These are phyloP conservation scores for Chloropicon primus DNA, from an alignment of 139 green algal species.

Conservation along the genomic window DNA sequence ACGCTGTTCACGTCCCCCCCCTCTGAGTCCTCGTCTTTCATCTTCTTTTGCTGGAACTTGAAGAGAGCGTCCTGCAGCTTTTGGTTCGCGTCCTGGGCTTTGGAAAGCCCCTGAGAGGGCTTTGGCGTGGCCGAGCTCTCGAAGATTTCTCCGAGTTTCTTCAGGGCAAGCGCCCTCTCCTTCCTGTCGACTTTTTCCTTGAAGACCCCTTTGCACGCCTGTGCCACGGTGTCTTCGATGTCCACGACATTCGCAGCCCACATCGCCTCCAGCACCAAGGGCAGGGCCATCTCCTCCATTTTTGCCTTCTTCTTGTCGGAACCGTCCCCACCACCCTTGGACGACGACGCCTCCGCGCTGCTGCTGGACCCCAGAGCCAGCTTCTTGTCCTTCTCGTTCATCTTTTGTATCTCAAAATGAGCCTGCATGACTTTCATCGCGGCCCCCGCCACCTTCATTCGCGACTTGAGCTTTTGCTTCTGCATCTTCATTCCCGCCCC, in stretches of 20 bases:
- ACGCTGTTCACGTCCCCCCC: not conserved
- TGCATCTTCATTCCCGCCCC: constrained; percentile 31
- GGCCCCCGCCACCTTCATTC: constrained; percentile 40
- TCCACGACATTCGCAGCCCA: constrained; percentile 82
- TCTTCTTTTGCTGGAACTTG: not conserved
- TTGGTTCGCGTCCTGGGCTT: not conserved
- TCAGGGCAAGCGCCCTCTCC: not conserved
- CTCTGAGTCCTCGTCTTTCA: not conserved
- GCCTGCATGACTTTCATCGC: constrained; percentile 49
- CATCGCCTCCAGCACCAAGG: constrained; percentile 80
- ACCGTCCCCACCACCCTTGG: not conserved
- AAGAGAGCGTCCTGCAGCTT: not conserved
- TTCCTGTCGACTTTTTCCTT: constrained; percentile 6
- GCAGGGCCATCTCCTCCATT: constrained; percentile 52
- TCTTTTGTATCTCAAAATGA: constrained; percentile 31
- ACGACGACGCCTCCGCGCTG: not conserved
- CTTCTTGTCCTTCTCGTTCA: constrained; percentile 35
- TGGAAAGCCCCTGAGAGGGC: not conserved
- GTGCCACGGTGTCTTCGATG: constrained; percentile 67
- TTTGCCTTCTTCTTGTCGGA: not conserved
- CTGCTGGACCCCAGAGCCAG: constrained; percentile 2
- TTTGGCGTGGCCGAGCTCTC: not conserved
- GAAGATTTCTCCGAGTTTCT: not conserved
- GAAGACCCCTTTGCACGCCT: constrained; percentile 37
- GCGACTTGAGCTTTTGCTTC: constrained; percentile 41